Evolutionary conservation across 805 yeast genomes (phyloP), one percentile per base, ranked within the genome.

Genomic region (Ogataea polymorpha): DNA sequence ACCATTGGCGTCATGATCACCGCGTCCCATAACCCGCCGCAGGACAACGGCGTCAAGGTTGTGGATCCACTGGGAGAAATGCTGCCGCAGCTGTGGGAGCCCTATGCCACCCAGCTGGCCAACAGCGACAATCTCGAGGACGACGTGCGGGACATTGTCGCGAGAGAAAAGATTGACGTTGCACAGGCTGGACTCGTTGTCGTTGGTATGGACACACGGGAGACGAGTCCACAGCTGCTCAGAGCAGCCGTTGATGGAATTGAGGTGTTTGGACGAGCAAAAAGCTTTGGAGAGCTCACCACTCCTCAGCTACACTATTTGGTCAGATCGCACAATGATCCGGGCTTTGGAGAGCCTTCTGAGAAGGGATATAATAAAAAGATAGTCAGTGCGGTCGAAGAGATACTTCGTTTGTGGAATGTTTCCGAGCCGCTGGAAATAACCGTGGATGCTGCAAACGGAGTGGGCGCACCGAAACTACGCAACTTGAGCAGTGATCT

Each of bases 1-100:
- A 76, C 84, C 7, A 75, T 90, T 23, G 99, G 99, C n/a, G 82
- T 90, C 10, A 91, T 93, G 97, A 82, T 93, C 56, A 93, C 97
- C 1, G 97, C 96, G 0, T 85, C 95, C 0, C 97, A 89, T 62
- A 89, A 89, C 55, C 96, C 96, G 0, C 96, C 97, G 0, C 70
- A 70, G 30, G 97, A 90, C 59, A 88, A 88, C 54, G 96, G 96
- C 21, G 91, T 88, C 37, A 91, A 91, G 64, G 72, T 93, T n/a
- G 87, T 91, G 17, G 98, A 91, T 51, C 97, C 98, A 1, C 66
- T 74, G 59, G 97, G 98, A 18, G 88, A 85, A 48, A 90, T 90
- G 97, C 72, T 90, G 51, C 83, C 77, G 42, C 78, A 79, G 39
- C 54, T 71, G 6, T 93, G 99, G 99, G 99, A 93, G 58, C 65